Base-by-base conservation (phyloP, 306 rosid species). In the Cucurbita pepo region DNA sequence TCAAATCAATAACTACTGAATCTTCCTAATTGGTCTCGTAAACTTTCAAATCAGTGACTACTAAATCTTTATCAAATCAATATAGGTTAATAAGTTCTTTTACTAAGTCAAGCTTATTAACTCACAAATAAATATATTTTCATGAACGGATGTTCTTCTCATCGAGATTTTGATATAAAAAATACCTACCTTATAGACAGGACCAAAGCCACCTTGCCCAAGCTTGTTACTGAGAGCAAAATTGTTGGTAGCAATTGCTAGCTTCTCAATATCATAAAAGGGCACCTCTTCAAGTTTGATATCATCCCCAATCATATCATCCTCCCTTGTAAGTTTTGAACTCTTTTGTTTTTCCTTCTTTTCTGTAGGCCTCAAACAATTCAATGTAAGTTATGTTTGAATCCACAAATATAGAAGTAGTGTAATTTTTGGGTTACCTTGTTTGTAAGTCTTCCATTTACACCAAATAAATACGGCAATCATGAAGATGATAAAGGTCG, bases 221-320 rank as follows among this genome's bases (percentile, higher is more conserved):
- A 82, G 80, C 56, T 69, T 79, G 63, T 74, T 82, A 34, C 60
- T 38, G 4, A 5, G 19, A 19, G 78, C 77, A 71, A 82, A 85
- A 53, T 76, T 16, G 63, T 85, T 55, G 1, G 89, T 85, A 76
- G 89, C 86, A 74, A 50, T 59, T 58, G 70, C 85, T 7, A 82
- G 47, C 69, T 71, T 67, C 60, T 73, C 78, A 66, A 80, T 74
- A 54, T 78, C 76, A 77, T 70, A 80, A 63, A 78, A 5, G 0
- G 83, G 85, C 15, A 85, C 75, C 72, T 85, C 88, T 15, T 80
- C 79, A n/a, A 82, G 74, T 71, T 79, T 80, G 48, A 34, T 76
- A 52, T 57, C 60, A 34, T 12, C 57, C 5, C 21, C 79, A 51
- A 10, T 67, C 56, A 47, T 47, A 4, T 60, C 38, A 7, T 60